Percentiles rank a stretch among this genome's conserved stretches.
These are phyloP conservation scores for Phytophthora fragariaefolia DNA, from an alignment of 352 stramenopile genomes.

Conservation along the genomic window DNA sequence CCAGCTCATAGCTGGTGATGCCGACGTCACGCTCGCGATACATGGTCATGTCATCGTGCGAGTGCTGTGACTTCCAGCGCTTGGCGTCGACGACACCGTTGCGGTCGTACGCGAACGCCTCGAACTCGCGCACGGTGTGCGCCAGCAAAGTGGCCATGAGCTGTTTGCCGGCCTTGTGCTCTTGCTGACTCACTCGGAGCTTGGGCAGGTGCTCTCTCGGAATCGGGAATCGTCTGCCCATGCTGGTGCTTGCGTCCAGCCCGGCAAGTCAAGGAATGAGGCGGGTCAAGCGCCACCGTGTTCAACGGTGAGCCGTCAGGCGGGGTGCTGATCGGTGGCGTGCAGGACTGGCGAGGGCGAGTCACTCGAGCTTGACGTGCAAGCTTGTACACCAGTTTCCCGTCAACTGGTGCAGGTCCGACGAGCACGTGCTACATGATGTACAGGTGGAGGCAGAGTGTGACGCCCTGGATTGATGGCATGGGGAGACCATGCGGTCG, in stretches of 20 bases:
- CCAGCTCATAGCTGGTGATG: slow-evolving; percentile 30
- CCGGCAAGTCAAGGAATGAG: slow-evolving; percentile 30
- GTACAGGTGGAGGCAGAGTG: slow-evolving; percentile 19
- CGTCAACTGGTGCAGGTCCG: slow-evolving; percentile 10
- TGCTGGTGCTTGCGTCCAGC: slow-evolving; percentile 18
- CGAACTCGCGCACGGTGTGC: slow-evolving; percentile 52
- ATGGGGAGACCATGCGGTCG: slow-evolving; percentile 7
- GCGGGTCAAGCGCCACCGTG: slow-evolving; percentile 4
- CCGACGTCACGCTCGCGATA: slow-evolving; percentile 49
- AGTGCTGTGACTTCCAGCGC: slow-evolving; percentile 46
- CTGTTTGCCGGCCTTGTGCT: slow-evolving; percentile 39
- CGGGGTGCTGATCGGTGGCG: slow-evolving; percentile 11
- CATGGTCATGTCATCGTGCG: slow-evolving; percentile 49
- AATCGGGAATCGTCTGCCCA: slow-evolving; percentile 49
- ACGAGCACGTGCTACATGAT: slow-evolving; percentile 14
- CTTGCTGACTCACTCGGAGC: slow-evolving; percentile 38
- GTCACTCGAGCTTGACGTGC: slow-evolving; percentile 2
- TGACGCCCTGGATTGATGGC: slow-evolving; percentile 19
- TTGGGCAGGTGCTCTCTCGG: slow-evolving; percentile 43
- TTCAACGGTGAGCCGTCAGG: slow-evolving; percentile 2
- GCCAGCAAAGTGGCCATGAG: slow-evolving; percentile 46
- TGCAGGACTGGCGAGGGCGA: slow-evolving; percentile 5
- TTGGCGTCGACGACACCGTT: slow-evolving; percentile 40
- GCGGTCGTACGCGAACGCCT: slow-evolving; percentile 39
- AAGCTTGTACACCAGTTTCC: slow-evolving; percentile 27